Conservation (phyloP, 108 stramenopile genomes). For the Hondaea fermentalgiana region DNA sequence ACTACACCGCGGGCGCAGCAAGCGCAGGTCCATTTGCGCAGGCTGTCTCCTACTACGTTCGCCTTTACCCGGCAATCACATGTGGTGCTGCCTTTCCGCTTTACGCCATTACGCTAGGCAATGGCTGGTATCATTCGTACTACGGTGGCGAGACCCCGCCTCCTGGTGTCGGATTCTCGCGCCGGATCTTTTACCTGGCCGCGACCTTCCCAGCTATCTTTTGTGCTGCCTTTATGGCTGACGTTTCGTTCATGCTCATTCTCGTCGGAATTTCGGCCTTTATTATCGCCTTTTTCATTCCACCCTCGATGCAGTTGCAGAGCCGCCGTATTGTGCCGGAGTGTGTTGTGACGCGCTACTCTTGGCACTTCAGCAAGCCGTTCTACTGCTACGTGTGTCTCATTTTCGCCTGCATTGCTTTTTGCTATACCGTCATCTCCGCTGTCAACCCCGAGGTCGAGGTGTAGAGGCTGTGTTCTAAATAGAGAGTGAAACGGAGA, state of each 20-base stretch:
- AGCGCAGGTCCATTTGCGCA: neutral
- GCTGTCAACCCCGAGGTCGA: neutral
- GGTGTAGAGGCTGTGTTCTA: neutral
- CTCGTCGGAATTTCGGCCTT: neutral
- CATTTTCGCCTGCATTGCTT: neutral
- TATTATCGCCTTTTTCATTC: neutral
- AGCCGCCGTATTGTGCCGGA: neutral
- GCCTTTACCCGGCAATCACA: neutral
- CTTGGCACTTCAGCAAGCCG: neutral
- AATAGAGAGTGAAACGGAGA: no score
- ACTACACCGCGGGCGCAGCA: neutral
- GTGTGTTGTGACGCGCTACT: neutral
- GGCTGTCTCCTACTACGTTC: neutral
- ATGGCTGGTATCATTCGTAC: neutral
- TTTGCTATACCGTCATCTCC: neutral
- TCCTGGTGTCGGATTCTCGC: neutral
- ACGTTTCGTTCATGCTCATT: neutral
- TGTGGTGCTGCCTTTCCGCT: slow-evolving; percentile 10
- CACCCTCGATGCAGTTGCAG: slow-evolving; percentile 1
- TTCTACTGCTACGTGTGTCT: neutral
- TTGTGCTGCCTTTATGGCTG: neutral
- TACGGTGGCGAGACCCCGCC: neutral
- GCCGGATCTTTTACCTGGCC: neutral
- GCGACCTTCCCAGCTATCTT: neutral
- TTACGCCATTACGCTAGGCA: neutral